These are phyloP conservation scores for Sarcodon sp. DNA, from an alignment of 768 basidiomycete genomes.

Conservation along the genomic window DNA sequence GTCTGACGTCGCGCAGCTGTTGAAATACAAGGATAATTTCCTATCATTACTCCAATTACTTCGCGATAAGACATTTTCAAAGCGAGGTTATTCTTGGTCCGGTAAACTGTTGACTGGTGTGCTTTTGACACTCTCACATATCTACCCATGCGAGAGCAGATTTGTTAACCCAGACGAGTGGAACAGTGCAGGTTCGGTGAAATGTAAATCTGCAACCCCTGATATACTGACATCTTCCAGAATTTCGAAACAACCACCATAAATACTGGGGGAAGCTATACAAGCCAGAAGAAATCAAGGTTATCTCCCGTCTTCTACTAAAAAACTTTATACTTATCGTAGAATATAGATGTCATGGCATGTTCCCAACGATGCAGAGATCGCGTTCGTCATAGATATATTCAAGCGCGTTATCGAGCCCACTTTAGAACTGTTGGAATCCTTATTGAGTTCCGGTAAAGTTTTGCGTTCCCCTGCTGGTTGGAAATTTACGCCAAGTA, in stretches of 20 bases:
- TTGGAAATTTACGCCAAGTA: conserved; percentile 9
- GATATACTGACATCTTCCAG: conserved; percentile 19
- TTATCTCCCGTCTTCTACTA: conserved; percentile 11
- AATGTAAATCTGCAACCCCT: not conserved
- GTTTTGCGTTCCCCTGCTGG: conserved; percentile 7
- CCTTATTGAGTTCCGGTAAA: conserved; percentile 39
- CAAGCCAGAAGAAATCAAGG: conserved; percentile 53
- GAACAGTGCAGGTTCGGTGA: conserved; percentile 46
- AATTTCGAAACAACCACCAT: conserved; percentile 59
- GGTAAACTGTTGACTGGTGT: conserved; percentile 66
- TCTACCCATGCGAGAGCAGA: conserved; percentile 70
- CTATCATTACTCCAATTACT: conserved; percentile 48
- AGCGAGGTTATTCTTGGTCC: conserved; percentile 73
- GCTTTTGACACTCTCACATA: conserved; percentile 64
- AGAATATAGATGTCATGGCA: conserved; percentile 59
- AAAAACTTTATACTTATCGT: not conserved
- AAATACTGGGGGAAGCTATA: conserved; percentile 75
- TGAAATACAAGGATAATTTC: conserved; percentile 51
- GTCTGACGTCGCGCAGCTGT: conserved; percentile 27
- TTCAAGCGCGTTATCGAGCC: conserved; percentile 59
- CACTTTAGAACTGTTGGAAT: conserved; percentile 40
- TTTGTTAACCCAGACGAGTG: conserved; percentile 74
- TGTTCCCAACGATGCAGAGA: conserved; percentile 54
- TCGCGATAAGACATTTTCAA: conserved; percentile 60
- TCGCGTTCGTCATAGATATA: conserved; percentile 60